Percentiles rank a stretch among this genome's conserved stretches.
Conservation (phyloP, 768 basidiomycete species). For the Rossbeevera mucosa region DNA sequence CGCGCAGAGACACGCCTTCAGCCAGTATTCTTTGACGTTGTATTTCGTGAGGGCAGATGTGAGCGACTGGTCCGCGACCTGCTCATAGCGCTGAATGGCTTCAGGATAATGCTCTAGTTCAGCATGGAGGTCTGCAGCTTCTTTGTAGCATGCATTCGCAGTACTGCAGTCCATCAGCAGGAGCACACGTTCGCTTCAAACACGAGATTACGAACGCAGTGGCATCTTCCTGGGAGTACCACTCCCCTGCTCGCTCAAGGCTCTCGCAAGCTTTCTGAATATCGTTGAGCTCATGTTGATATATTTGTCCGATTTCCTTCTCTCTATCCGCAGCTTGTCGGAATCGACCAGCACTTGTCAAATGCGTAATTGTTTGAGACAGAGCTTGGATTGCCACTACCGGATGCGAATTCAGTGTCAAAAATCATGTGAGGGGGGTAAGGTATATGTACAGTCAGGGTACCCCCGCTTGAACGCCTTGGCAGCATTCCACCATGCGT, state of each 20-base stretch:
- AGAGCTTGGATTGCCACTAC: slow-evolving; percentile 88
- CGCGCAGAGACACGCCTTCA: slow-evolving; percentile 80
- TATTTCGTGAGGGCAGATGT: slow-evolving; percentile 88
- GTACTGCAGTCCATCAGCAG: slow-evolving; percentile 55
- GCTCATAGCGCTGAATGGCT: slow-evolving; percentile 86
- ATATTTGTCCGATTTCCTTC: slow-evolving; percentile 94
- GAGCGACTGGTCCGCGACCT: slow-evolving; percentile 83
- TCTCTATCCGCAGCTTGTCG: slow-evolving; percentile 96
- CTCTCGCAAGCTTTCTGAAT: slow-evolving; percentile 86
- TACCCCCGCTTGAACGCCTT: slow-evolving; percentile 91
- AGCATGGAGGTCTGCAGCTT: slow-evolving; percentile 92
- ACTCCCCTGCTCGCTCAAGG: slow-evolving; percentile 87
- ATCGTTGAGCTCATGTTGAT: slow-evolving; percentile 78
- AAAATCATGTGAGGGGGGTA: background rate
- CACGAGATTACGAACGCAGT: slow-evolving; percentile 62
- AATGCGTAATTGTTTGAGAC: slow-evolving; percentile 75
- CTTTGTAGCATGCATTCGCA: slow-evolving; percentile 93
- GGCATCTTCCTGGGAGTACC: slow-evolving; percentile 98
- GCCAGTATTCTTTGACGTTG: slow-evolving; percentile 97
- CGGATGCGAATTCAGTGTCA: slow-evolving; percentile 9
- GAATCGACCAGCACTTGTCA: slow-evolving; percentile 84
- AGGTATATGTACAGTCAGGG: slow-evolving; percentile 66
- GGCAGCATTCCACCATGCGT: slow-evolving; percentile 97
- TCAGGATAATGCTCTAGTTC: slow-evolving; percentile 80
- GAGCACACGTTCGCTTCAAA: background rate